Percentiles rank a stretch among this genome's conserved stretches.
phyloP scores from a whole-genome alignment of 352 stramenopile species.

The Phytophthora tubulina region DNA sequence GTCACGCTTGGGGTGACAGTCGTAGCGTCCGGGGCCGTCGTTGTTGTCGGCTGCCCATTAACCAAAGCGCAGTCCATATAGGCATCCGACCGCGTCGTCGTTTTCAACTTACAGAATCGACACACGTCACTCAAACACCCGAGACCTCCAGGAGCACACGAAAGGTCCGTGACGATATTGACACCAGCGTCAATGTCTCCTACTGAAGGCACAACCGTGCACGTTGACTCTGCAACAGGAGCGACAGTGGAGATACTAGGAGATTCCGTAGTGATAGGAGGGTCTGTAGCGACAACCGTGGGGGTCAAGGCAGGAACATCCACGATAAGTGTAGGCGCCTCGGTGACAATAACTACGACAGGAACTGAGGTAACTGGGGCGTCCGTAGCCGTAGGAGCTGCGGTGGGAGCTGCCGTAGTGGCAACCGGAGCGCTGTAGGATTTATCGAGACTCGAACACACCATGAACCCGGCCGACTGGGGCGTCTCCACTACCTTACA shows the following conservation, averaged over 20 bases:
- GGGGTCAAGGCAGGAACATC: conserved; percentile 3
- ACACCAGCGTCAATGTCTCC: conserved; percentile 46
- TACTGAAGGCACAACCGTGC: conserved; percentile 18
- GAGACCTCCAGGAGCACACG: conserved; percentile 37
- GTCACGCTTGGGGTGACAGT: not conserved
- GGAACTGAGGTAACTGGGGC: not conserved
- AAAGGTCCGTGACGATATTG: conserved; percentile 35
- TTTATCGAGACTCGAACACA: conserved; percentile 26
- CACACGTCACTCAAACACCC: conserved; percentile 48
- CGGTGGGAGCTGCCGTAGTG: not conserved
- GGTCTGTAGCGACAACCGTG: not conserved
- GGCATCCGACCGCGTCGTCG: conserved; percentile 30
- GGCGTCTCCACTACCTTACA: conserved; percentile 44
- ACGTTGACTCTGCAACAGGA: not conserved
- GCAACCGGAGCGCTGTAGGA: conserved; percentile 20
- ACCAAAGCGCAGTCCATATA: conserved; percentile 36
- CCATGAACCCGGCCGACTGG: conserved; percentile 37
- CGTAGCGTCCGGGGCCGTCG: not conserved
- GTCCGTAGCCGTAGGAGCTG: not conserved
- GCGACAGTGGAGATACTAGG: not conserved
- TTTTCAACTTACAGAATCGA: conserved; percentile 48
- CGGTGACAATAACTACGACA: not conserved
- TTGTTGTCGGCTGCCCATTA: conserved; percentile 2
- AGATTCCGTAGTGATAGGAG: conserved; percentile 1
- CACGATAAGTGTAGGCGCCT: not conserved